Percentiles rank a stretch among this genome's conserved stretches.
phyloP scores from a whole-genome alignment of 2,329 filamentous ascomycete genomes.

The Exutisphaerella laricina region DNA sequence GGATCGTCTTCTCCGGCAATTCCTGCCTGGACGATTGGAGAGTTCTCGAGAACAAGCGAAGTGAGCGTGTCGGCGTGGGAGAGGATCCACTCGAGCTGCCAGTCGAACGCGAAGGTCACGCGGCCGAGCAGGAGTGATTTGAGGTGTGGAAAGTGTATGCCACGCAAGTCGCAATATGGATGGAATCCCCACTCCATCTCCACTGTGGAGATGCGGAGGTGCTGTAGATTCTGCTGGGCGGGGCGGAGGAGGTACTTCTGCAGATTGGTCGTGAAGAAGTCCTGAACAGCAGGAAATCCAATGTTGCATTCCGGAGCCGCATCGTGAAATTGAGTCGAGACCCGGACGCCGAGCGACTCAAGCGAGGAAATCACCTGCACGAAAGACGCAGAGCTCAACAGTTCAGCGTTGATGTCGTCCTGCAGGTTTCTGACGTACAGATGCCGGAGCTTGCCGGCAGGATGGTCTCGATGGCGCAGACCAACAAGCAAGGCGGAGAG shows the following conservation, averaged over 20 bases:
- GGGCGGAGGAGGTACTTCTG: slow-evolving; percentile 24
- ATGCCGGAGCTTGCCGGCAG: slow-evolving; percentile 9
- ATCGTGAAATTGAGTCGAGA: slow-evolving; percentile 22
- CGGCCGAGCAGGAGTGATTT: slow-evolving; percentile 39
- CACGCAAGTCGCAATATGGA: slow-evolving; percentile 36
- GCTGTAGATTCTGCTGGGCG: slow-evolving; percentile 22
- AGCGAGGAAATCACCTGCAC: slow-evolving; percentile 15
- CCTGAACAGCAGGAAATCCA: slow-evolving; percentile 12
- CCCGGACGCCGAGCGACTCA: slow-evolving; percentile 18
- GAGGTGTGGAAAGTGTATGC: slow-evolving; percentile 36
- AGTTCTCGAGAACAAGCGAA: slow-evolving; percentile 43
- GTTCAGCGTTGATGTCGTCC: slow-evolving; percentile 9
- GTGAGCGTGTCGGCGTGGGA: slow-evolving; percentile 37
- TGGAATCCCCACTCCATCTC: slow-evolving; percentile 39
- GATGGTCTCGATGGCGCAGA: slow-evolving; percentile 3
- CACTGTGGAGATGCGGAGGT: slow-evolving; percentile 38
- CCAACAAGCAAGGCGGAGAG: not conserved
- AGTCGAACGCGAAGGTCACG: slow-evolving; percentile 41
- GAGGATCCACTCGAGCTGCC: slow-evolving; percentile 45
- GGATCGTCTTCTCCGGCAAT: not conserved
- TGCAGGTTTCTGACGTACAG: slow-evolving; percentile 27
- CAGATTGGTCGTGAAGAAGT: slow-evolving; percentile 22
- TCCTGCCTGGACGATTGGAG: slow-evolving; percentile 23
- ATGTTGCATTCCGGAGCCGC: slow-evolving; percentile 16
- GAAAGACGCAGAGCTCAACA: slow-evolving; percentile 20